Evolutionary conservation across 257 asterid species (phyloP), one percentile per base, ranked within the genome.

Genomic region (Agastache rugosa): DNA sequence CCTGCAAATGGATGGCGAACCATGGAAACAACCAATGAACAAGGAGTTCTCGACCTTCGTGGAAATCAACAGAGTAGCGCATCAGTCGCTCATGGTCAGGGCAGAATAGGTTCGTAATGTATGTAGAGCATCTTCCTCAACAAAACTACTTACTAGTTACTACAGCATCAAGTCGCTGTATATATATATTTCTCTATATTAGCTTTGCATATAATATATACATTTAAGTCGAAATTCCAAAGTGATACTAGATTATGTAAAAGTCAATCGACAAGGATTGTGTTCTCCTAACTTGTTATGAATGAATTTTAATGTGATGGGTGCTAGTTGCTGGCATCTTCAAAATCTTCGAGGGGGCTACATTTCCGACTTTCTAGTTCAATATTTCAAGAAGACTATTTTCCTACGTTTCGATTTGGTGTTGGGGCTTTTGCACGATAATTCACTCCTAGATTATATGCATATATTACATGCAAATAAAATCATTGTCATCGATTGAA

Each of bases 1-100:
- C 76, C 82, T 91, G 96, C 98, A 93, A 84, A 85, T 89, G 91
- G 98, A 93, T 50, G 98, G 98, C 1, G 97, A 93, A 78, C 98
- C 98, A 50, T 93, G 97, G 98, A 90, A 90, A 78, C 98, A 90
- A 73, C 98, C 97, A 1, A 83, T 89, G 77, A 65, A 83, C 82
- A 84, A 81, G 79, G 95, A 90, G 3, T 88, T 80, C 82, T 92
- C 97, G 1, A 86, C 97, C 1, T 91, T 82, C 39, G 83, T 91
- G 35, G 96, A 91, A 75, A 87, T 91, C 20, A 89, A 88, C 65
- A 85, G 83, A 75, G 90, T 88, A 15, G 82, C 91, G 4, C 77
- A 83, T 75, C 93, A 87, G 27, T 88, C 97, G 54, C 71, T 82
- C 63, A 86, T 92, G 93, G 83, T 87, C 70, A 79, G 79, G 60